Evolutionary conservation across 768 basidiomycete genomes (phyloP), one percentile per base, ranked within the genome.

Genomic region (Phanerochaete carnosa): DNA sequence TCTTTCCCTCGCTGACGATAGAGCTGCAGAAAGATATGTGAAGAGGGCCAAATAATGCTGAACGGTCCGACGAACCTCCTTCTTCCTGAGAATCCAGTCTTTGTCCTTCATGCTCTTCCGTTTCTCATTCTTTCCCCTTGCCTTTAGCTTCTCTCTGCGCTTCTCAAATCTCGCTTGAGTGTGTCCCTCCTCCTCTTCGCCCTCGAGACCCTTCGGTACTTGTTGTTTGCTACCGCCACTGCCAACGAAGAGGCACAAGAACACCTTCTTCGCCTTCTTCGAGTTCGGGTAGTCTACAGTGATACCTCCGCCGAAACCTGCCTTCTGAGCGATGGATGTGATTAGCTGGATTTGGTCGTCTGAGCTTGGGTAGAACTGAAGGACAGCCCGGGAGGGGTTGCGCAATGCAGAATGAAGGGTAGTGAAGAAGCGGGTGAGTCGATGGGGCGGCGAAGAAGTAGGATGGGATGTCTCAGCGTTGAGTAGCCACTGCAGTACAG

Each of bases 241-340:
- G 30, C 96, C 97, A 3, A 97, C 92, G 72, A 92, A 92, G 58
- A 99, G 76, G 71, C 95, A 95, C 60, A 99, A 70, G 72, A 95
- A 99, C 59, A 98, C 89, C 75, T 98, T 99, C 69, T 83, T 86
- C 23, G 95, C 96, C 74, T 95, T 99, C 68, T 91, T 92, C 0
- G 94, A 95, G 75, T 98, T 97, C 1, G 96, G 95, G 72, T 94
- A 99, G 76, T 99, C 97, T 39, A 99, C 92, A 25, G 98, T 90
- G 35, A 99, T 75, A 62, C 97, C 97, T 56, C 97, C 97, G 3
- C 95, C 94, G 72, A 99, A 99, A 1, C 97, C 97, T 7, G 96
- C 94, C 67, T 87, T 89, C 69, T 94, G 94, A 2, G 97, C 97
- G 64, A 88, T 88, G 1, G 88, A 88, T 7, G 95, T 96, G 68